Percentiles rank a stretch among this genome's conserved stretches.
These are phyloP conservation scores for Alternaria brassicae DNA, from an alignment of 2,329 filamentous ascomycete species.

Conservation along the genomic window DNA sequence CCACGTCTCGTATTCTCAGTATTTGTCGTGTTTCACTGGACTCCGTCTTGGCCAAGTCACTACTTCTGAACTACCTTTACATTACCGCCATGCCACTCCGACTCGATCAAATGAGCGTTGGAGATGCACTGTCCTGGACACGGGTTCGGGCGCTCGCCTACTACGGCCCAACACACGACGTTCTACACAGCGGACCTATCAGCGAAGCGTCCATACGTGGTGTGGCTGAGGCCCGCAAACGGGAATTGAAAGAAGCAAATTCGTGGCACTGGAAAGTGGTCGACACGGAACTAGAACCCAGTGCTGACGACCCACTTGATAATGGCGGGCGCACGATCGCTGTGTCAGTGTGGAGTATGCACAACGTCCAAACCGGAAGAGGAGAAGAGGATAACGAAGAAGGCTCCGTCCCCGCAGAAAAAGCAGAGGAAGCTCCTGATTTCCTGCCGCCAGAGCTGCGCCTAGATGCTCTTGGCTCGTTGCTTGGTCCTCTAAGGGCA, in stretches of 20 bases:
- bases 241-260: constrained; percentile 31
- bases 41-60: no score
- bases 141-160: constrained; percentile 40
- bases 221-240: constrained; percentile 32
- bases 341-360: constrained; percentile 37
- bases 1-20: background rate
- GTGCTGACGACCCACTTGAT: constrained; percentile 30
- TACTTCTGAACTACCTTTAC: background rate
- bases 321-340: constrained; percentile 40
- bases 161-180: constrained; percentile 39
- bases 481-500: constrained; percentile 32
- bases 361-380: constrained; percentile 16
- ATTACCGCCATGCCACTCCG: constrained; percentile 32
- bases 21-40: background rate
- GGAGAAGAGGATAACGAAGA: background rate
- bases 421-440: constrained; percentile 58
- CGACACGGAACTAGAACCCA: constrained; percentile 35
- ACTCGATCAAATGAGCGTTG: constrained; percentile 27
- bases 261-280: constrained; percentile 45
- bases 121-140: constrained; percentile 39
- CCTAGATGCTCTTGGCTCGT: constrained; percentile 34
- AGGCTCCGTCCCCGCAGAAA: constrained; percentile 5
- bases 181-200: constrained; percentile 34
- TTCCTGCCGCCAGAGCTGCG: constrained; percentile 74
- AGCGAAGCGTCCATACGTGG: constrained; percentile 35